Conservation (phyloP, 805 yeast genomes). For the Huiozyma sinensis region DNA sequence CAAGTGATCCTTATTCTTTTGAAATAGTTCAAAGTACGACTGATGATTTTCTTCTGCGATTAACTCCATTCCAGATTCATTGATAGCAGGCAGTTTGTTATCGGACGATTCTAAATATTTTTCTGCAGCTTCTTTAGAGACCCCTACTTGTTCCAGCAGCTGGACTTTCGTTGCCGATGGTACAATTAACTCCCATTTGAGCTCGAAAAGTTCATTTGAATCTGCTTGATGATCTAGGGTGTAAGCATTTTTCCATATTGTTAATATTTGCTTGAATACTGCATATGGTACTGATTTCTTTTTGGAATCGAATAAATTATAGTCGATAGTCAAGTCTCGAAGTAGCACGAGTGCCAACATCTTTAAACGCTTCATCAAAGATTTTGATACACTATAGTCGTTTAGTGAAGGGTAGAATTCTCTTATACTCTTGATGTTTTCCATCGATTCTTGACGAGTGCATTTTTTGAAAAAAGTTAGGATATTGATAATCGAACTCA, state of each 20-base stretch:
- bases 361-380: constrained; percentile 16
- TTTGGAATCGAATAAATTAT: constrained; percentile 19
- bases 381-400: constrained; percentile 17
- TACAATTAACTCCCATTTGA: constrained; percentile 24
- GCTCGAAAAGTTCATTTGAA: constrained; percentile 12
- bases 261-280: constrained; percentile 37
- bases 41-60: neutral
- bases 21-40: neutral
- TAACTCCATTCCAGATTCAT: constrained; percentile 1
- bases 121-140: constrained; percentile 23
- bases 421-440: constrained; percentile 16
- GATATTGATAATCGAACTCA: constrained; percentile 34
- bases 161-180: constrained; percentile 18
- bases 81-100: constrained; percentile 25
- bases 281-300: constrained; percentile 26
- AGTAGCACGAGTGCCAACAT: constrained; percentile 16
- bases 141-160: constrained; percentile 19
- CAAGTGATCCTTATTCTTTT: neutral
- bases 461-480: constrained; percentile 38
- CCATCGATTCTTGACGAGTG: constrained; percentile 30
- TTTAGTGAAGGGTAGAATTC: constrained; percentile 16
- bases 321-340: constrained; percentile 10
- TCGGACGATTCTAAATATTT: constrained; percentile 23
- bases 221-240: constrained; percentile 19
- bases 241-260: constrained; percentile 35